A percentile compares a stretch with the other conserved stretches of the same genome.
These are phyloP conservation scores for Rutstroemia sp. DNA, from an alignment of 2,329 filamentous ascomycete species.

Conservation along the genomic window DNA sequence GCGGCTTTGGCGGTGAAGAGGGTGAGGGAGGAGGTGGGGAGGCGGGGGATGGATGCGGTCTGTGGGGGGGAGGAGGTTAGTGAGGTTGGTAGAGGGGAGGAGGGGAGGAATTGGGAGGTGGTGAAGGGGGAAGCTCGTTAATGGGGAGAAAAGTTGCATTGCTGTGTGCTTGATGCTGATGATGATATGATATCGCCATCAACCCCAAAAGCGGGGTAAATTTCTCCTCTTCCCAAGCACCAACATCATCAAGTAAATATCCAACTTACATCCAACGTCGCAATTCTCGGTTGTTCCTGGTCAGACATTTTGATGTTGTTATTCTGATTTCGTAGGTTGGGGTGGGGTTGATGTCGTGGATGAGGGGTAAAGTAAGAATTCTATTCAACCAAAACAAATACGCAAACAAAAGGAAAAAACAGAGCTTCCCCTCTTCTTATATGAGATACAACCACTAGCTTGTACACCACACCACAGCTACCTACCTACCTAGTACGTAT, in stretches of 20 bases:
- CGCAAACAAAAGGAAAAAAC: too few relatives aligned
- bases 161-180: not conserved
- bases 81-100: slow-evolving; percentile 29
- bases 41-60: slow-evolving; percentile 32
- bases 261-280: slow-evolving; percentile 9
- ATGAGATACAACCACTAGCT: too few relatives aligned
- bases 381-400: too few relatives aligned
- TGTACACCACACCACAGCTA: too few relatives aligned
- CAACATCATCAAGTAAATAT: not conserved
- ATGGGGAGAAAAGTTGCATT: slow-evolving; percentile 15
- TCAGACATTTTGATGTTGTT: not conserved
- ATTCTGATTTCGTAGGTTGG: too few relatives aligned
- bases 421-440: not conserved
- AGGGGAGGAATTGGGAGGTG: not conserved
- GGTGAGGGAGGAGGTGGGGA: slow-evolving; percentile 62
- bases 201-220: not conserved
- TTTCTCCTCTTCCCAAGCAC: not conserved
- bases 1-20: slow-evolving; percentile 77
- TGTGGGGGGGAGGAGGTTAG: slow-evolving; percentile 40
- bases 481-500: not conserved
- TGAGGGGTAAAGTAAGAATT: not conserved
- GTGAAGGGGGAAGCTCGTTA: too few relatives aligned
- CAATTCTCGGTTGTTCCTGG: slow-evolving; percentile 7
- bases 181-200: not conserved
- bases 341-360: too few relatives aligned